phyloP scores from a whole-genome alignment of 768 basidiomycete genomes.

The Pleurotus salmoneostramineus region DNA sequence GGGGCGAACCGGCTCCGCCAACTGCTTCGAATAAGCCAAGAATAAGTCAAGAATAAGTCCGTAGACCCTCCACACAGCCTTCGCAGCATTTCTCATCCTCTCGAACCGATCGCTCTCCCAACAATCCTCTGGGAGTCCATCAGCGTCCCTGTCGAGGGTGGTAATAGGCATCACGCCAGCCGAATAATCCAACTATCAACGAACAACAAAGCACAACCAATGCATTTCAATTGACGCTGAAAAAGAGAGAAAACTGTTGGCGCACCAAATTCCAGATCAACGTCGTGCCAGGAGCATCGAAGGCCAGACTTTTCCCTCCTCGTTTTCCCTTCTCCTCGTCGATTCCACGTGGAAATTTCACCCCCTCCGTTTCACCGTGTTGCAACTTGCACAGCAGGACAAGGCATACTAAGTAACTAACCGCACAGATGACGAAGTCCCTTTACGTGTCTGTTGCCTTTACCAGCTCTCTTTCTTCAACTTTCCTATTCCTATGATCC shows the following conservation, averaged over 20 bases:
- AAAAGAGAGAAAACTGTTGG: slow-evolving; percentile 8
- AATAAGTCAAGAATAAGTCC: no score
- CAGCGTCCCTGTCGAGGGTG: slow-evolving; percentile 36
- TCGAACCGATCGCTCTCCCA: no score
- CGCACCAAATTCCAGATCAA: slow-evolving; percentile 66
- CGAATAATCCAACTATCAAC: slow-evolving; percentile 53
- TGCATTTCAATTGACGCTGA: neutral
- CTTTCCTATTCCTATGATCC: no score
- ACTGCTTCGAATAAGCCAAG: no score
- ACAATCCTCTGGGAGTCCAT: slow-evolving; percentile 31
- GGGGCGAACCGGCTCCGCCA: no score
- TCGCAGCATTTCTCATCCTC: no score
- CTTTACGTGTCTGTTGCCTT: slow-evolving; percentile 24
- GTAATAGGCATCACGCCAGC: slow-evolving; percentile 62
- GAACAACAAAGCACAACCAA: neutral
- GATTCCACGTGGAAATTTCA: slow-evolving; percentile 55
- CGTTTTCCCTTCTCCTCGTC: no score
- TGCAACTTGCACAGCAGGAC: slow-evolving; percentile 57
- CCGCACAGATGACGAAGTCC: slow-evolving; percentile 15
- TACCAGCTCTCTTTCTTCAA: slow-evolving; percentile 45
- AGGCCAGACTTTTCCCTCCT: no score
- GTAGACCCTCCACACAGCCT: no score
- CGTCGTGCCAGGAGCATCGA: slow-evolving; percentile 61
- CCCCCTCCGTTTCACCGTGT: slow-evolving; percentile 46
- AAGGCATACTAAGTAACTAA: no score